A percentile compares a stretch with the other conserved stretches of the same genome.
Conservation (phyloP, 345 rosid species). For the Murraya paniculata region DNA sequence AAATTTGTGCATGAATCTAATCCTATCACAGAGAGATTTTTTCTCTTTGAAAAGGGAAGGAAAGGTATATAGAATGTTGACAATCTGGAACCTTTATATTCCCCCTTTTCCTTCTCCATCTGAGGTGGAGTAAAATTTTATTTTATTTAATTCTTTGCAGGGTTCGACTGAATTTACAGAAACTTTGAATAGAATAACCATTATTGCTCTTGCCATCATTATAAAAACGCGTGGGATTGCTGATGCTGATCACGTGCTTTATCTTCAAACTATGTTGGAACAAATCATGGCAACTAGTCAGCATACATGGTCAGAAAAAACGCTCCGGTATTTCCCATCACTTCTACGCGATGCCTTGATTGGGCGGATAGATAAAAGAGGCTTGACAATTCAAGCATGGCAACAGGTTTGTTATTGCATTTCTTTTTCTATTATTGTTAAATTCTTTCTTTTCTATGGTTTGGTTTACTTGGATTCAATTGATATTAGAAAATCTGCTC, state of each 20-base stretch:
- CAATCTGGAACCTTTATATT: constrained; percentile 12
- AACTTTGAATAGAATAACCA: constrained; percentile 81
- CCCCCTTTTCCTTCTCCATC: not conserved
- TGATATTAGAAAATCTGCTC: constrained; percentile 6
- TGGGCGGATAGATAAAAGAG: constrained; percentile 68
- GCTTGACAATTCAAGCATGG: constrained; percentile 76
- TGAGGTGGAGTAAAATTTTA: constrained; percentile 16
- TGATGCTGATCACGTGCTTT: constrained; percentile 91
- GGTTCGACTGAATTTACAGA: constrained; percentile 98
- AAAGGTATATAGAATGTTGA: constrained; percentile 48
- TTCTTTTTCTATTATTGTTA: not conserved
- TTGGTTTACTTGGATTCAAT: constrained; percentile 7
- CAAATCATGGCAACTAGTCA: constrained; percentile 87
- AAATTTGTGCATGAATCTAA: constrained; percentile 89
- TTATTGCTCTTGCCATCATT: constrained; percentile 88
- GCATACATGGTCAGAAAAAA: constrained; percentile 96
- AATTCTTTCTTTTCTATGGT: not conserved
- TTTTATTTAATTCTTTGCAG: constrained; percentile 39
- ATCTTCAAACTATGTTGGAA: constrained; percentile 86
- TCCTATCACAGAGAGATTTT: constrained; percentile 87
- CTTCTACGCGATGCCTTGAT: constrained; percentile 72
- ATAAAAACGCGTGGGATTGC: constrained; percentile 97
- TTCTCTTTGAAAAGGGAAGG: constrained; percentile 91
- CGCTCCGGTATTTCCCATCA: constrained; percentile 74
- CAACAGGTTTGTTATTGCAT: constrained; percentile 51